phyloP scores from a whole-genome alignment of 179 eudicot species.

The Silene vulgaris region DNA sequence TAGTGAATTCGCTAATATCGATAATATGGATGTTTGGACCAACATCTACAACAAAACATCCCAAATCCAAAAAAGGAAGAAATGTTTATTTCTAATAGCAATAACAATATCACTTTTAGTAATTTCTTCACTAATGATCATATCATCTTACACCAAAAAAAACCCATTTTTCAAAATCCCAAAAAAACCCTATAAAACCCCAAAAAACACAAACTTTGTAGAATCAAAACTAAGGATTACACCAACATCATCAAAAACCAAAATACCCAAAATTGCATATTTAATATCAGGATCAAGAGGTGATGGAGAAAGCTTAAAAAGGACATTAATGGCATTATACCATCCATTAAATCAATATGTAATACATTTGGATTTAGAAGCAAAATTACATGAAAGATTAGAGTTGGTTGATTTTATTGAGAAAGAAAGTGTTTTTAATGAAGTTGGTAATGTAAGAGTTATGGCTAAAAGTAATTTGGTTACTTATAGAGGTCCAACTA shows the following conservation, averaged over 20 bases:
- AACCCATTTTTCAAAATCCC: slow-evolving; percentile 38
- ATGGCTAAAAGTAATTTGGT: slow-evolving; percentile 59
- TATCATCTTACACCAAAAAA: slow-evolving; percentile 31
- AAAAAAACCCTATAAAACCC: slow-evolving; percentile 15
- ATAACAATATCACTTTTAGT: slow-evolving; percentile 35
- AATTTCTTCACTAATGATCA: slow-evolving; percentile 31
- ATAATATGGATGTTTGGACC: slow-evolving; percentile 24
- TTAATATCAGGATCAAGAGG: slow-evolving; percentile 75
- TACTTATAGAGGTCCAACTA: slow-evolving; percentile 74
- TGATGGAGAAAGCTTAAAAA: slow-evolving; percentile 53
- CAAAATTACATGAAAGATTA: slow-evolving; percentile 50
- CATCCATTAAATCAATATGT: slow-evolving; percentile 68
- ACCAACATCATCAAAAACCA: slow-evolving; percentile 25
- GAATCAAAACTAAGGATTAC: slow-evolving; percentile 49
- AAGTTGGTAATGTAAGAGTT: slow-evolving; percentile 59
- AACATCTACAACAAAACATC: slow-evolving; percentile 15
- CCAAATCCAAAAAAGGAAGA: slow-evolving; percentile 35
- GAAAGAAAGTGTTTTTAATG: slow-evolving; percentile 39
- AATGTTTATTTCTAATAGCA: slow-evolving; percentile 42
- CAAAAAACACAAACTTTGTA: slow-evolving; percentile 42
- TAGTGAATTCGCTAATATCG: neutral
- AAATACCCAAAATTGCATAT: slow-evolving; percentile 60
- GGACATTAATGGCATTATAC: slow-evolving; percentile 60
- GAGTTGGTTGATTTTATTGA: slow-evolving; percentile 53
- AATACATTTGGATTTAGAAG: slow-evolving; percentile 63